Base-by-base conservation (phyloP, 129 eudicot species). In the Lactuca sativa region DNA sequence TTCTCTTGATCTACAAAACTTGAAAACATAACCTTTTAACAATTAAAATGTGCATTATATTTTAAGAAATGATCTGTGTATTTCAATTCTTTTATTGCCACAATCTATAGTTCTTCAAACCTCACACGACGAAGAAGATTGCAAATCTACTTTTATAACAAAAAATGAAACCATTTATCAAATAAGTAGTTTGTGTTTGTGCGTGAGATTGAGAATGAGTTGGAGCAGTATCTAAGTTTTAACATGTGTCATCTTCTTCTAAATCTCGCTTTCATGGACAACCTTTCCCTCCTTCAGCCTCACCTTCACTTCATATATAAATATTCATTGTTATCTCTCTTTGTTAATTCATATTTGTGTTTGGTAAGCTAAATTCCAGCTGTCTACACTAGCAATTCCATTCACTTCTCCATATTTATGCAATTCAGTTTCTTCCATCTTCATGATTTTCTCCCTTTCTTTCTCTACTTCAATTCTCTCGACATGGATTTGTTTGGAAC, bases 351-450 rank as follows among this genome's bases (percentile, higher is more conserved):
- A 12, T 7, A 56, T 16, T 56, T 55, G 51, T 51, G 73, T 74
- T 79, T 77, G 86, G 90, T 73, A 65, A 79, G 76, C 86, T 78
- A 68, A 58, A 77, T 14, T 65, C 77, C 76, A 84, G 77, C 83
- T 77, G 79, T 83, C 81, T 47, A 47, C 52, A 9, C 15, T 47
- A 3, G n/a, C 15, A 47, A 47, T 47, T 4, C 5, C 52, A 11
- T 47, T 47, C 0, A 47, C 15, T 31, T 36, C 79, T 75, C 63
- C 74, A 82, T 62, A 74, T 66, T 7, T 34, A 72, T 54, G 41
- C 44, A 67, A 10, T 47, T 47, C 56, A 5, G 38, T 44, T 13
- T 9, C 9, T 5, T 67, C 41, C 11, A 65, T 48, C 36, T 7
- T 69, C 49, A 25, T 57, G 36, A 64, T 84, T 65, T 56, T 55